Percentiles rank a stretch among this genome's conserved stretches.
Conservation (phyloP, 1,284 basidiomycete genomes). For the Fomes fomentarius region DNA sequence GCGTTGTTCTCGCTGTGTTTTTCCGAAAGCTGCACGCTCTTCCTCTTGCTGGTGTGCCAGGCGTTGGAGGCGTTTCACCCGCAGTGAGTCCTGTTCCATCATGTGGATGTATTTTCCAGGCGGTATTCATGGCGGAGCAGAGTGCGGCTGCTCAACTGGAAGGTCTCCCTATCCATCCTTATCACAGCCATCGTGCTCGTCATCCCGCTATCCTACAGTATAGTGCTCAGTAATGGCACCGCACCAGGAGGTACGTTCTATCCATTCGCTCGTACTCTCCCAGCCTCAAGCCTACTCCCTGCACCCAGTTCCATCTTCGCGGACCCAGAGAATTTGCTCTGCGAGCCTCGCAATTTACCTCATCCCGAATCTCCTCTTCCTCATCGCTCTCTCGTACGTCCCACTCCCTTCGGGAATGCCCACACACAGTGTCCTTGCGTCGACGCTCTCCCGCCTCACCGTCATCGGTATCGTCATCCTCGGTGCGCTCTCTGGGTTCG, state of each 20-base stretch:
- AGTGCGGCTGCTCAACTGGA: constrained; percentile 66
- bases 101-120: not conserved
- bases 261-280: not conserved
- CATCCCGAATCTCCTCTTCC: constrained; percentile 56
- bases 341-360: constrained; percentile 46
- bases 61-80: constrained; percentile 54
- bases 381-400: constrained; percentile 64
- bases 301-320: constrained; percentile 28
- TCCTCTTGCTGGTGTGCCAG: constrained; percentile 68
- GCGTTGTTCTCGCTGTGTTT: constrained; percentile 66
- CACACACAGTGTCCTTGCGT: constrained; percentile 44
- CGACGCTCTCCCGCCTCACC: constrained; percentile 64
- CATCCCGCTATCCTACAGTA: constrained; percentile 62
- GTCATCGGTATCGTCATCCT: constrained; percentile 75
- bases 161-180: constrained; percentile 59
- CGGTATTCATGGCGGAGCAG: constrained; percentile 39
- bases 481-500: constrained; percentile 74
- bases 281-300: constrained; percentile 3
- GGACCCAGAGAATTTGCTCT: constrained; percentile 33
- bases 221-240: constrained; percentile 51
- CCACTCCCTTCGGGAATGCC: constrained; percentile 60
- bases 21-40: constrained; percentile 68
- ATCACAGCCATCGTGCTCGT: constrained; percentile 59
- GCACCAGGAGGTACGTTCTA: constrained; percentile 19
- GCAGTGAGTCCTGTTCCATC: constrained; percentile 43